phyloP scores from a whole-genome alignment of 2,329 filamentous ascomycete species.

The Ramularia collo-cygni region DNA sequence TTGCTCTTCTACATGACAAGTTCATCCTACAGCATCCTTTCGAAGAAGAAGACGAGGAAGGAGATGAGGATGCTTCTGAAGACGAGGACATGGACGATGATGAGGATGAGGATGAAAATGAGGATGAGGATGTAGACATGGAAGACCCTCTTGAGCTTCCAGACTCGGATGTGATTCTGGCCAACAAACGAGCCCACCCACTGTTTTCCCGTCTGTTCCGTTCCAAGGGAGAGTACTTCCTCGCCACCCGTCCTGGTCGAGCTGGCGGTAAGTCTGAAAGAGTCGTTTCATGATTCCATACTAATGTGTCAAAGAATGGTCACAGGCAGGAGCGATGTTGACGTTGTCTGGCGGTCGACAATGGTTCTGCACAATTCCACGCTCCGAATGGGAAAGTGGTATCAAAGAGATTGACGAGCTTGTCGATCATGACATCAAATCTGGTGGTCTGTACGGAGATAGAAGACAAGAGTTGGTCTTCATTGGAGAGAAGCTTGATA shows the following conservation, averaged over 20 bases:
- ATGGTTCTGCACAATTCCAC: slow-evolving; percentile 52
- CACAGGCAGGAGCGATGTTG: slow-evolving; percentile 58
- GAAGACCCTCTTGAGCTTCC: slow-evolving; percentile 29
- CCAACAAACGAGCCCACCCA: slow-evolving; percentile 49
- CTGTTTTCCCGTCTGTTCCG: slow-evolving; percentile 52
- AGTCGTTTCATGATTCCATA: not conserved
- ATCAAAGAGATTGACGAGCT: slow-evolving; percentile 42
- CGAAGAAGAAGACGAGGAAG: slow-evolving; percentile 24
- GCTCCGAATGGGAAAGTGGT: slow-evolving; percentile 45
- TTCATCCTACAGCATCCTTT: slow-evolving; percentile 38
- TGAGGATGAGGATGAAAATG: slow-evolving; percentile 30
- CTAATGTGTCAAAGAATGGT: slow-evolving; percentile 45
- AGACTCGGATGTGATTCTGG: slow-evolving; percentile 39
- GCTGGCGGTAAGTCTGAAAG: slow-evolving; percentile 32
- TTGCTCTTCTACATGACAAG: slow-evolving; percentile 36
- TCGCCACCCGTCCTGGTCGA: slow-evolving; percentile 52
- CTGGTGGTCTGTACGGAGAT: slow-evolving; percentile 54
- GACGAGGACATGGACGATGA: slow-evolving; percentile 17
- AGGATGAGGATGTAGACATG: slow-evolving; percentile 30
- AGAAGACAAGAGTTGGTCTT: slow-evolving; percentile 66
- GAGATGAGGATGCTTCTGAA: slow-evolving; percentile 18
- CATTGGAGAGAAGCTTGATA: slow-evolving; percentile 60
- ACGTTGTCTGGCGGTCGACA: slow-evolving; percentile 53
- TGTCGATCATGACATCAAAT: slow-evolving; percentile 45
- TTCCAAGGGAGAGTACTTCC: slow-evolving; percentile 56